Percentiles rank a stretch among this genome's conserved stretches.
phyloP scores from a whole-genome alignment of 1,284 basidiomycete species.

The Kwoniella shivajii region DNA sequence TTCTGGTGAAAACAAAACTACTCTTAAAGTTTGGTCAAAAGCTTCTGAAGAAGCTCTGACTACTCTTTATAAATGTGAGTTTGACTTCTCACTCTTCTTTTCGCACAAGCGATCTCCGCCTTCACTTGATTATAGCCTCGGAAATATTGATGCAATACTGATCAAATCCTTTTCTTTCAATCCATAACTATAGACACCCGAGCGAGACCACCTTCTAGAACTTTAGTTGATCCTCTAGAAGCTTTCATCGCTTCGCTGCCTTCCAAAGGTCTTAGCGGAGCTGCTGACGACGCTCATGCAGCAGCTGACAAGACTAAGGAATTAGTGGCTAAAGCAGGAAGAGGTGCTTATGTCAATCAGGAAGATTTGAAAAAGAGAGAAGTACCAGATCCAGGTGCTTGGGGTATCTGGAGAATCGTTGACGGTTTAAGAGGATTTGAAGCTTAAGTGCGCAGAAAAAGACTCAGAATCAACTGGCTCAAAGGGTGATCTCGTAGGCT shows the following conservation, averaged over 20 bases:
- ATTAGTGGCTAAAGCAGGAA: constrained; percentile 80
- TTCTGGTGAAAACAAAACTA: constrained; percentile 37
- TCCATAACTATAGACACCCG: constrained; percentile 62
- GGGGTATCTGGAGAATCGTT: constrained; percentile 64
- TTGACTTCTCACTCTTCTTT: not conserved
- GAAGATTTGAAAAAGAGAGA: constrained; percentile 68
- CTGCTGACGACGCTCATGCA: constrained; percentile 65
- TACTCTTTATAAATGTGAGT: constrained; percentile 69
- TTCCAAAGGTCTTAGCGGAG: constrained; percentile 57
- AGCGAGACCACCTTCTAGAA: constrained; percentile 85
- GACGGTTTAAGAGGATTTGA: constrained; percentile 42
- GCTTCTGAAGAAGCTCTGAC: constrained; percentile 66
- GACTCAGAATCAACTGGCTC: too few relatives aligned
- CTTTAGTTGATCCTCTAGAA: constrained; percentile 86
- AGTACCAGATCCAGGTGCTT: constrained; percentile 85
- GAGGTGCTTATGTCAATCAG: constrained; percentile 84
- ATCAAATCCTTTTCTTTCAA: not conserved
- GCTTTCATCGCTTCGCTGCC: constrained; percentile 69
- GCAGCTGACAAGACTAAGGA: constrained; percentile 73
- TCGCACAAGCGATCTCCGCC: not conserved
- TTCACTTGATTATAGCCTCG: not conserved
- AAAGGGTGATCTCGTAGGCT: too few relatives aligned
- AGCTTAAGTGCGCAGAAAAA: constrained; percentile 3
- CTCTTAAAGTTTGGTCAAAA: constrained; percentile 64
- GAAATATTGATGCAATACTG: not conserved